Conservation (phyloP, 2,329 filamentous ascomycete species). For the Penicillium occitanis region DNA sequence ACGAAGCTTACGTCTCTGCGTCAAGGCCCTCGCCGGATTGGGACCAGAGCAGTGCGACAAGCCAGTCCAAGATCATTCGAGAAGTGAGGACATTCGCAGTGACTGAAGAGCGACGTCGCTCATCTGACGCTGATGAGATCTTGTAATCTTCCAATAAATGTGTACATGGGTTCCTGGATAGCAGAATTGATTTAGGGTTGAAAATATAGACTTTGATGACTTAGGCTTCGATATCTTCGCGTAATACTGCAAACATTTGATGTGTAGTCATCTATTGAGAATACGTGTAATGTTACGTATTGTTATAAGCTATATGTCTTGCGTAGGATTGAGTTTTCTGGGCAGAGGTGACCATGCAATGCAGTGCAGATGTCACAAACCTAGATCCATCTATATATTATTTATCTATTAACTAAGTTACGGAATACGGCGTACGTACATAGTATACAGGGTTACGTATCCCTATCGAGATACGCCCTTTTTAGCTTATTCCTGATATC, state of each 20-base stretch:
- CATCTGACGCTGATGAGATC: background rate
- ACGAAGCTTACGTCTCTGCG: slow-evolving; percentile 22
- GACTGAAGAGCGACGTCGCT: slow-evolving; percentile 23
- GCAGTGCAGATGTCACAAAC: background rate
- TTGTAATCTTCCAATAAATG: background rate
- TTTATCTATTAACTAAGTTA: too few species aligned
- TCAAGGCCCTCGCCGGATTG: slow-evolving; percentile 23
- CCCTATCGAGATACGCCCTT: too few species aligned
- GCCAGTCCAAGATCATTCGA: slow-evolving; percentile 29
- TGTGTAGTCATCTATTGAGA: background rate
- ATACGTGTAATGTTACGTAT: background rate
- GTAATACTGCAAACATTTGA: background rate
- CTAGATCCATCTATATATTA: background rate
- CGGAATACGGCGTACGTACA: too few species aligned
- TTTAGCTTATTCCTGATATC: background rate
- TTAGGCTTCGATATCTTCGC: background rate
- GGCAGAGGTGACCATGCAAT: background rate
- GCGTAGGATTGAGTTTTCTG: background rate
- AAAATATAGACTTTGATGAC: background rate
- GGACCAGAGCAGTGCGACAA: slow-evolving; percentile 30
- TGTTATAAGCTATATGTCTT: background rate
- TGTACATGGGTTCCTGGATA: background rate
- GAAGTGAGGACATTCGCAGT: slow-evolving; percentile 29
- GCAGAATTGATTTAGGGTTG: background rate
- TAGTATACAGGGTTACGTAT: too few species aligned